phyloP scores from a whole-genome alignment of 2,329 filamentous ascomycete genomes.

The Septoria linicola region DNA sequence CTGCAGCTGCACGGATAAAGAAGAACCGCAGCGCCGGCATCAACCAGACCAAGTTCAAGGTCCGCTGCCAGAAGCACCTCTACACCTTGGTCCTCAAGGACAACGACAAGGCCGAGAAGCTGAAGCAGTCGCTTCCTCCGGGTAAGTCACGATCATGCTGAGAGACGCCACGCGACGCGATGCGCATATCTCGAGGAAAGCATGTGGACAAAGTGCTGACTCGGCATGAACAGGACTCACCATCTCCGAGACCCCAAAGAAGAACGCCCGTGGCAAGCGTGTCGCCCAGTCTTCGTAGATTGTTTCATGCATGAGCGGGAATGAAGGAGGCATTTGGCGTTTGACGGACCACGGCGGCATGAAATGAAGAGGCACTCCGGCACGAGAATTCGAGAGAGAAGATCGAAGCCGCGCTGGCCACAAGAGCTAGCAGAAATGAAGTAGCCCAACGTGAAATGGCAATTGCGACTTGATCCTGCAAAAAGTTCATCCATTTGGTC shows the following conservation, averaged over 20 bases:
- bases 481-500: too few species aligned
- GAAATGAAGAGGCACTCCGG: conserved; percentile 8
- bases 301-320: conserved; percentile 8
- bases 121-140: conserved; percentile 97
- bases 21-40: conserved; percentile 74
- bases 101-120: conserved; percentile 99
- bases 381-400: neutral
- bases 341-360: conserved; percentile 15
- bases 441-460: conserved; percentile 13
- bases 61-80: conserved; percentile 87
- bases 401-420: neutral
- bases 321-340: conserved; percentile 14
- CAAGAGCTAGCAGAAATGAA: conserved; percentile 3
- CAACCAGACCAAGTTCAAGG: conserved; percentile 99
- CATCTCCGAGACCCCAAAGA: conserved; percentile 61
- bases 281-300: conserved; percentile 36
- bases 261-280: conserved; percentile 60
- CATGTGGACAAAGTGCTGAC: neutral
- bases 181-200: neutral
- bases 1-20: conserved; percentile 60
- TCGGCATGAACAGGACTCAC: conserved; percentile 51
- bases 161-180: neutral
- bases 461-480: conserved; percentile 13
- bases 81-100: conserved; percentile 99
- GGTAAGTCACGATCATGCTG: conserved; percentile 57